Base-by-base conservation (phyloP, 116 monocot species). In the Phalaenopsis hybrid region DNA sequence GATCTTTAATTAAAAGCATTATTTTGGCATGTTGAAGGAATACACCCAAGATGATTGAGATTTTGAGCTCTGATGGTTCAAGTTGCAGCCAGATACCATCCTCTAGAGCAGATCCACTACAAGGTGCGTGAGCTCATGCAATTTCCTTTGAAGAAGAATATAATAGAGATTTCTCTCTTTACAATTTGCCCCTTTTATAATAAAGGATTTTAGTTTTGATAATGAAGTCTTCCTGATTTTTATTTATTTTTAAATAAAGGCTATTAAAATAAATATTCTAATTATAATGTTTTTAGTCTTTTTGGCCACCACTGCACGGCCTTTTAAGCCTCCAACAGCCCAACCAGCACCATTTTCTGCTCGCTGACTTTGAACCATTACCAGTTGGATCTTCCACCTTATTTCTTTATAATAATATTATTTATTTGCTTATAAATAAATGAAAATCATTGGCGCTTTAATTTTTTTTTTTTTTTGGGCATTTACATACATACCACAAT, bases 21-120 rank as follows among this genome's bases (percentile, higher is more conserved):
- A 20, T 45, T 75, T 75, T 78, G 31, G 74, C 17, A 79, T 73
- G 75, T 41, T 88, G 28, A 87, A 93, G 95, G 79, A 87, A 92
- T 69, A 88, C 72, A 44, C 94, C 96, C 1, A 88, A 90, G 84
- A 80, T 92, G 41, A 81, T 96, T 78, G 93, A 96, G 67, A 82
- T 85, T 48, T 81, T 93, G 78, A 96, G 74, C 44, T 74, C 17
- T 17, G 74, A 44, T 74, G 74, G 20, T 74, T 74, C 85, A 61
- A 82, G 70, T 15, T 92, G 94, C 84, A 86, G 86, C 85, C 67
- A 88, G 68, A 58, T 96, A 79, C 87, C 92, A 57, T 85, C 92
- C 43, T 96, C 92, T 37, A 86, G 82, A 74, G 76, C 33, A 28
- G 75, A 48, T 75, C 49, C 77, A n/a, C 8, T 51, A 50, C 77